A percentile compares a stretch with the other conserved stretches of the same genome.
Evolutionary conservation across 2,329 filamentous ascomycete genomes (phyloP).

Genomic region (Ophiostoma novo-ulmi): DNA sequence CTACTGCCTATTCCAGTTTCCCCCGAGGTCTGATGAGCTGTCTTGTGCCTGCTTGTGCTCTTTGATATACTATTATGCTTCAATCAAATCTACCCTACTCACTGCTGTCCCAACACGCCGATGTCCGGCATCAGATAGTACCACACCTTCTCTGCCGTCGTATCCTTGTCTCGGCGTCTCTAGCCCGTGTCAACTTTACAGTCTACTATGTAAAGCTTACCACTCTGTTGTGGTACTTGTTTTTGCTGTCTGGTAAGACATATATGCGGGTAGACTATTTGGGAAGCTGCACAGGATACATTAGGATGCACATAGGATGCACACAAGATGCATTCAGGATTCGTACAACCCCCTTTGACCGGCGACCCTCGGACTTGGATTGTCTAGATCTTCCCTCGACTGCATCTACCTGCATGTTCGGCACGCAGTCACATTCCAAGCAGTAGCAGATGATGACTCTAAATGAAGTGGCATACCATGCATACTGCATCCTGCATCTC

Average conservation of each 20-base stretch:
- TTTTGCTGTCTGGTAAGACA: background rate
- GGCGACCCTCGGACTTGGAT: constrained; percentile 1
- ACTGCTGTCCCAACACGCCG: constrained; percentile 2
- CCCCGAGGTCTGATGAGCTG: background rate
- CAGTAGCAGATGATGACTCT: background rate
- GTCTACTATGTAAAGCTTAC: background rate
- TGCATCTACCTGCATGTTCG: background rate
- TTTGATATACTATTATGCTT: no score
- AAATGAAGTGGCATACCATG: background rate
- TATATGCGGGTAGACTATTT: background rate
- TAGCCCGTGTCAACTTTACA: background rate
- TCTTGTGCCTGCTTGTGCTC: background rate
- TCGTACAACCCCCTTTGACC: background rate
- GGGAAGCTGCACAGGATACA: background rate
- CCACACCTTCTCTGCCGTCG: background rate
- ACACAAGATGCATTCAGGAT: background rate
- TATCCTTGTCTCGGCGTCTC: background rate
- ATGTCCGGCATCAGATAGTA: constrained; percentile 2
- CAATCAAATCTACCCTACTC: background rate
- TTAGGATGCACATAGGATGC: no score
- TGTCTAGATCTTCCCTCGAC: background rate
- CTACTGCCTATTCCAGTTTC: background rate
- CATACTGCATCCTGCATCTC: background rate
- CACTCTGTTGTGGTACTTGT: background rate
- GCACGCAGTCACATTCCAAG: background rate